Evolutionary conservation across 305 asterid species (phyloP).

Genomic region (Solanum chacoense): DNA sequence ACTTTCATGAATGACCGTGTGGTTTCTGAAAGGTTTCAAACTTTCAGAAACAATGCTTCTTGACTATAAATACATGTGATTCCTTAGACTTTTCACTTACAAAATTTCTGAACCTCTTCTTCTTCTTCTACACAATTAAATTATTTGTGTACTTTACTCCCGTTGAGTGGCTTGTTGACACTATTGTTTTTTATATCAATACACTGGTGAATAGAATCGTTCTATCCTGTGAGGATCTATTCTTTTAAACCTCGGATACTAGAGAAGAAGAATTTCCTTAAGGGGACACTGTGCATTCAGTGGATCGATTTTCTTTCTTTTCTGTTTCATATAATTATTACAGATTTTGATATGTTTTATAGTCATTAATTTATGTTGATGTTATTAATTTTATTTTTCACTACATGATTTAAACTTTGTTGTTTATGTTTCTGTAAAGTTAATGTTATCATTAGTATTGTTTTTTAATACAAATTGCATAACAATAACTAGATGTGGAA

Average conservation of each 20-base stretch:
- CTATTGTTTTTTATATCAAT: not conserved
- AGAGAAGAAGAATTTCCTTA: not conserved
- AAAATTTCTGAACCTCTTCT: not conserved
- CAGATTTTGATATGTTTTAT: not conserved
- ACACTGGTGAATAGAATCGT: not conserved
- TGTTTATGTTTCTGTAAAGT: not conserved
- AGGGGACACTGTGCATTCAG: not conserved
- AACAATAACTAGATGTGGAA: not conserved
- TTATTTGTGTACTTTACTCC: not conserved
- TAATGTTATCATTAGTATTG: not conserved
- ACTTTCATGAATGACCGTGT: not conserved
- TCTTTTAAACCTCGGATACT: not conserved
- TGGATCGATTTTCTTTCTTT: not conserved
- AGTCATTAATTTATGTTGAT: not conserved
- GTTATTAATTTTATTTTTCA: no score
- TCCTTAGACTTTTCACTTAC: not conserved
- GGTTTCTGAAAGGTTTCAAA: not conserved
- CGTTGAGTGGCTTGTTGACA: not conserved
- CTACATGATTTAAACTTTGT: not conserved
- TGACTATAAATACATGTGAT: not conserved
- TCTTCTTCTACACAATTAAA: not conserved
- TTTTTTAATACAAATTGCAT: not conserved
- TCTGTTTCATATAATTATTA: not conserved
- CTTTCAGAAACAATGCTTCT: not conserved
- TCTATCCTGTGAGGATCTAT: not conserved